These are phyloP conservation scores for Apium graveolens DNA, from an alignment of 129 eudicot species.

Conservation along the genomic window DNA sequence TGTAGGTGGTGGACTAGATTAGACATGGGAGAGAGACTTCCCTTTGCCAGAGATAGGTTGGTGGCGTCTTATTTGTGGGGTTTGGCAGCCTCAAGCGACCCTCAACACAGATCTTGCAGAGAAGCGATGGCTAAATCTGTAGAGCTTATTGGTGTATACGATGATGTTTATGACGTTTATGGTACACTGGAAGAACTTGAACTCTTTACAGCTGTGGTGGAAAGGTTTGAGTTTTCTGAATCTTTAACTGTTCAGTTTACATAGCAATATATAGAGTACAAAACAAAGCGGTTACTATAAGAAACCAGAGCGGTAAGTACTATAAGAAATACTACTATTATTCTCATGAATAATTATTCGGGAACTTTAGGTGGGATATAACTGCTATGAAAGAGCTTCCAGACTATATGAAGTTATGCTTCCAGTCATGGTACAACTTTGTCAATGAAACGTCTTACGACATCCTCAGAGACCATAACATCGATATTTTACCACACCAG, in stretches of 20 bases:
- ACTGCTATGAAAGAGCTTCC: slow-evolving; percentile 23
- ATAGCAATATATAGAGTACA: no score
- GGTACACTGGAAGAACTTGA: slow-evolving; percentile 48
- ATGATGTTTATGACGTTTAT: slow-evolving; percentile 49
- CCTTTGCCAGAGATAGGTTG: slow-evolving; percentile 40
- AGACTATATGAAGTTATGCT: slow-evolving; percentile 34
- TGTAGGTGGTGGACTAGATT: slow-evolving; percentile 45
- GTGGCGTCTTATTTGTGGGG: slow-evolving; percentile 50
- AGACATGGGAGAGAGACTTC: slow-evolving; percentile 6
- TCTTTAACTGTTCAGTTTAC: no score
- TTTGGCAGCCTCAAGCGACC: slow-evolving; percentile 42
- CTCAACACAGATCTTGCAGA: slow-evolving; percentile 15
- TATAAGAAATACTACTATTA: no score
- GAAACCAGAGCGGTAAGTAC: no score
- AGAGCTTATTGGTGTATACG: slow-evolving; percentile 40
- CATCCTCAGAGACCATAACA: slow-evolving; percentile 14
- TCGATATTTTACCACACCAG: neutral
- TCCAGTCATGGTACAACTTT: slow-evolving; percentile 19
- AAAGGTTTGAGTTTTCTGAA: slow-evolving; percentile 24
- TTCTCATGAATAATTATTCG: no score
- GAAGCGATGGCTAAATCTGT: slow-evolving; percentile 39
- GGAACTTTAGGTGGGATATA: neutral
- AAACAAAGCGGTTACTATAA: no score
- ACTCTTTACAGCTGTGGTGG: slow-evolving; percentile 40
- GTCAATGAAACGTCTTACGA: slow-evolving; percentile 24